phyloP scores from a whole-genome alignment of 257 asterid genomes.

The Solanum ossicruentum region DNA sequence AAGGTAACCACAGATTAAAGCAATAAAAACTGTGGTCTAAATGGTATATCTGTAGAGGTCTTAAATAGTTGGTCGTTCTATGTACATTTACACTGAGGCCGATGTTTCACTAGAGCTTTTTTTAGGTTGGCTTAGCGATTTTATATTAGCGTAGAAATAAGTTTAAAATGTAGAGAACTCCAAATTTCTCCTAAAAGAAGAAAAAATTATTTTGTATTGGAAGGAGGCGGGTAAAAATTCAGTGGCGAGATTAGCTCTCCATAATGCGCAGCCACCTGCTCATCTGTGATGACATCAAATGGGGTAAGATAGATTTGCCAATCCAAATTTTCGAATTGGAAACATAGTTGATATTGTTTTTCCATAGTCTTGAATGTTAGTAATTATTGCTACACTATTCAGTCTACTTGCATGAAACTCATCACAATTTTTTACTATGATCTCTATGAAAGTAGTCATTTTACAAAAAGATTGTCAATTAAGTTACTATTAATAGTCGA shows the following conservation, averaged over 20 bases:
- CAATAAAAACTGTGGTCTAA: background rate
- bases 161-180: background rate
- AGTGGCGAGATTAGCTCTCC: background rate
- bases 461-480: background rate
- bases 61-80: background rate
- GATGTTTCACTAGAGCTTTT: background rate
- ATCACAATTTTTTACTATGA: background rate
- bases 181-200: background rate
- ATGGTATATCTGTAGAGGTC: background rate
- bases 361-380: background rate
- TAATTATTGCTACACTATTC: background rate
- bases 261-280: background rate
- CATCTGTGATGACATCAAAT: background rate
- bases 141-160: background rate
- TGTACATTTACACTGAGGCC: background rate
- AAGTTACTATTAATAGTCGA: background rate
- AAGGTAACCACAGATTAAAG: constrained; percentile 27
- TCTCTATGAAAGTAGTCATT: background rate
- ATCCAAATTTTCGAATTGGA: background rate
- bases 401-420: background rate
- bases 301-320: background rate
- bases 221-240: background rate
- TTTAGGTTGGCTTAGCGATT: background rate
- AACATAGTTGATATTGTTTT: background rate
- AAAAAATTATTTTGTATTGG: background rate